Evolutionary conservation across 768 basidiomycete species (phyloP), one percentile per base, ranked within the genome.

Genomic region (Rhizopogon rudus): DNA sequence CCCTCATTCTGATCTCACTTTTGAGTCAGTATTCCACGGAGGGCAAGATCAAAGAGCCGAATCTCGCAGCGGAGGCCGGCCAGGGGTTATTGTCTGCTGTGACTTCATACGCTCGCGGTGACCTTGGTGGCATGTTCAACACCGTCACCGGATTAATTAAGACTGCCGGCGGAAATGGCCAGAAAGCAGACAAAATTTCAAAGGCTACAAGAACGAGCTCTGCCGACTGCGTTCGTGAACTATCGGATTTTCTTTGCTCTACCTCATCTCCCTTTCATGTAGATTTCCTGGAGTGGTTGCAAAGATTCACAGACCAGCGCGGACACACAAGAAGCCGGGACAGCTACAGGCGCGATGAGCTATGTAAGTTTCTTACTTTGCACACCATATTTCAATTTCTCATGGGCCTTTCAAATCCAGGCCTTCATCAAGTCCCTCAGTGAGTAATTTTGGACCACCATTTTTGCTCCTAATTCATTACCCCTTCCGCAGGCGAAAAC

Each of bases 31-130:
- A 98, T 72, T 93, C 93, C 20, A 96, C 93, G 6, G 93, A 98
- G 73, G 94, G 94, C 48, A 93, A 91, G 66, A 73, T 98, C 67
- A 97, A 98, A 70, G 93, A 97, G 67, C 93, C 95, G 35, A 95
- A 97, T 65, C 73, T 93, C 14, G 84, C 86, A 10, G 80, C 86
- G 8, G 93, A 91, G 65, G 94, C 95, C 4, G 94, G 93, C 0
- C 83, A 91, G 65, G 92, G 91, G 7, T 74, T 97, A 4, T 68
- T 96, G n/a, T 80, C 81, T 22, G 90, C 92, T 1, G 82, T 91
- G 2, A 73, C 78, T 29, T 86, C 89, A 9, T 96, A 93, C 66
- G 76, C 88, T 22, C 79, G 77, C 10, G 88, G 88, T 35, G 94
- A 98, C 66, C 80, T 92, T 65, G 77, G 87, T 13, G 91, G 93